Conservation (phyloP, 495 filamentous ascomycete species). For the Thozetella sp. region DNA sequence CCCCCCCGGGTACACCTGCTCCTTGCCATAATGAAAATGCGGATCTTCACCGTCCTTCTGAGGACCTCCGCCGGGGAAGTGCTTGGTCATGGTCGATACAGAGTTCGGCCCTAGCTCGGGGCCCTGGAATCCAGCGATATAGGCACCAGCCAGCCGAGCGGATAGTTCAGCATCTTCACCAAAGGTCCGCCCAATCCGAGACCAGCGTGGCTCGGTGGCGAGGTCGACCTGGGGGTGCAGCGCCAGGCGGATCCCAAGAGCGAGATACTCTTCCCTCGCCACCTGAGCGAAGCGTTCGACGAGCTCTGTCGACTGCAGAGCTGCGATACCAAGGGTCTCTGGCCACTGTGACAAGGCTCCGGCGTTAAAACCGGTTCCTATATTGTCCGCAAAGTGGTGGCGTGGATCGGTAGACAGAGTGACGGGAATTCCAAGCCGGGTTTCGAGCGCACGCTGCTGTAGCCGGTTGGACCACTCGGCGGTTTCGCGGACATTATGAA, state of each 20-base stretch:
- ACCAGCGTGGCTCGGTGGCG: constrained; percentile 36
- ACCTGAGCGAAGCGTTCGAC: constrained; percentile 19
- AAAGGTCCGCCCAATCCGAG: constrained; percentile 26
- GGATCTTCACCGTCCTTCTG: constrained; percentile 35
- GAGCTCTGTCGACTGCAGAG: constrained; percentile 11
- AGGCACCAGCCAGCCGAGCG: constrained; percentile 18
- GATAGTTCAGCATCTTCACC: constrained; percentile 31
- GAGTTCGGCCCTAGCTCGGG: constrained; percentile 17
- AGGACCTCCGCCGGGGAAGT: constrained; percentile 38
- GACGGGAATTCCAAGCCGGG: constrained; percentile 21
- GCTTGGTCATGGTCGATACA: constrained; percentile 33
- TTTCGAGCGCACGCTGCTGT: constrained; percentile 17
- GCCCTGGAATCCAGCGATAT: constrained; percentile 24
- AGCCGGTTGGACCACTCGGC: constrained; percentile 19
- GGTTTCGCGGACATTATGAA: constrained; percentile 8
- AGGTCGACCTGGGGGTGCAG: constrained; percentile 39
- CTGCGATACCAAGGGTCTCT: constrained; percentile 23
- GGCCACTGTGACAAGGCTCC: constrained; percentile 23
- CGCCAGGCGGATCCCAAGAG: constrained; percentile 20
- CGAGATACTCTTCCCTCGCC: constrained; percentile 21
- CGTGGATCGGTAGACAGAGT: constrained; percentile 22
- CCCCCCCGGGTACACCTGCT: constrained; percentile 33
- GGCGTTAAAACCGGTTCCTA: constrained; percentile 18
- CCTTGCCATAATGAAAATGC: constrained; percentile 36
- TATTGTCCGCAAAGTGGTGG: constrained; percentile 18